These are phyloP conservation scores for Yamadazyma oceani DNA, from an alignment of 1,139 yeast genomes.

Conservation along the genomic window DNA sequence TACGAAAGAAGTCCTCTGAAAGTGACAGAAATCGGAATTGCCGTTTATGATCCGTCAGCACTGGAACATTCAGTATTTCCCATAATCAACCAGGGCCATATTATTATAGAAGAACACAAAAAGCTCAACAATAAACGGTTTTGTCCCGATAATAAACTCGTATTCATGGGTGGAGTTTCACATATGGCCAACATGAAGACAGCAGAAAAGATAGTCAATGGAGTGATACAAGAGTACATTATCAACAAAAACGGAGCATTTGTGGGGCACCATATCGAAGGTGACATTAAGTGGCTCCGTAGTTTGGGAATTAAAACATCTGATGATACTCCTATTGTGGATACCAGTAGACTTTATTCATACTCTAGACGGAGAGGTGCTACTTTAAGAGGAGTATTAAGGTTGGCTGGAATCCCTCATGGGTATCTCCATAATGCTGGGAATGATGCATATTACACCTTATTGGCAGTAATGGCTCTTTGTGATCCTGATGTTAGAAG, in stretches of 20 bases:
- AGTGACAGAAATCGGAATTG: constrained; percentile 70
- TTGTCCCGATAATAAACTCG: constrained; percentile 63
- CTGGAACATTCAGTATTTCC: constrained; percentile 45
- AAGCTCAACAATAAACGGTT: constrained; percentile 50
- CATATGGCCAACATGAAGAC: constrained; percentile 37
- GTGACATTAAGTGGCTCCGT: constrained; percentile 59
- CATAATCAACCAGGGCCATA: constrained; percentile 51
- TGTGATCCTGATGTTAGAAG: constrained; percentile 48
- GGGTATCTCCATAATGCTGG: constrained; percentile 78
- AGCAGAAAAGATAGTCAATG: constrained; percentile 40
- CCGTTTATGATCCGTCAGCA: constrained; percentile 60
- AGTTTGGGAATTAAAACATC: constrained; percentile 44
- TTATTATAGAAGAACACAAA: constrained; percentile 54
- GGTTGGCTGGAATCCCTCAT: constrained; percentile 58
- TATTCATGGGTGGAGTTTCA: constrained; percentile 60
- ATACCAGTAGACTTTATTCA: constrained; percentile 53
- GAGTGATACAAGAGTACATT: constrained; percentile 45
- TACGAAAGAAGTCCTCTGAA: constrained; percentile 48
- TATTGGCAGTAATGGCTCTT: constrained; percentile 53
- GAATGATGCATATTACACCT: constrained; percentile 76
- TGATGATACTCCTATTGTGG: constrained; percentile 41
- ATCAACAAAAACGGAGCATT: constrained; percentile 30
- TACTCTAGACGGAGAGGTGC: constrained; percentile 45
- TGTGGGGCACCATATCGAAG: constrained; percentile 69
- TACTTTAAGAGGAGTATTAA: constrained; percentile 52